phyloP scores from a whole-genome alignment of 371 early-diverging fungal genomes.

The Lichtheimia corymbifera region DNA sequence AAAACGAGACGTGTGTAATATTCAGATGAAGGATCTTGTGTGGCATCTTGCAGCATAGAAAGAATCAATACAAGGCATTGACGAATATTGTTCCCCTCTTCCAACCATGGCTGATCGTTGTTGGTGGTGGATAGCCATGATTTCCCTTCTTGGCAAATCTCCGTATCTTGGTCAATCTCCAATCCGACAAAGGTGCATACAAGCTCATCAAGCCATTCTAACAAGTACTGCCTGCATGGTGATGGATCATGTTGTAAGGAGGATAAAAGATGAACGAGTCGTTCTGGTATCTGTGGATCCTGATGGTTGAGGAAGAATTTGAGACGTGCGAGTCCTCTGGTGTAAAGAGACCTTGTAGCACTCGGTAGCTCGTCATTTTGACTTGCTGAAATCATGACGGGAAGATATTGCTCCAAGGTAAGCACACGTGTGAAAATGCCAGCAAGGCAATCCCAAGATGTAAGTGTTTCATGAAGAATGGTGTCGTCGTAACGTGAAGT shows the following conservation, averaged over 20 bases:
- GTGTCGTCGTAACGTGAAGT: slow-evolving; percentile 7
- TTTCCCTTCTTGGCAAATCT: slow-evolving; percentile 1
- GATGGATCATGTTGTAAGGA: not conserved
- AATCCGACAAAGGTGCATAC: slow-evolving; percentile 35
- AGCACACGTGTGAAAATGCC: slow-evolving; percentile 27
- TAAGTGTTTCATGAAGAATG: slow-evolving; percentile 21
- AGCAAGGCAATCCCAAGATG: slow-evolving; percentile 38
- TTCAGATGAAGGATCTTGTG: not conserved
- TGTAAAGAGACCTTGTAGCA: not conserved
- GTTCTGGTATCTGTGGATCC: slow-evolving; percentile 24
- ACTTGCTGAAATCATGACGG: slow-evolving; percentile 2
- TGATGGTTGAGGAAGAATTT: slow-evolving; percentile 25
- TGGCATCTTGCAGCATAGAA: slow-evolving; percentile 4
- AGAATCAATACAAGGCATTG: slow-evolving; percentile 14
- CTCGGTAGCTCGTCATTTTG: not conserved
- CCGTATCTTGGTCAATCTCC: slow-evolving; percentile 23
- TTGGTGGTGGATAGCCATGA: not conserved
- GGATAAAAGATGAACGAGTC: not conserved
- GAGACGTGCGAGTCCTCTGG: slow-evolving; percentile 23
- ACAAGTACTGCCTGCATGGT: slow-evolving; percentile 1
- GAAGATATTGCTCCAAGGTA: slow-evolving; percentile 24
- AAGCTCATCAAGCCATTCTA: slow-evolving; percentile 41
- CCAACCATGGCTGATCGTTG: slow-evolving; percentile 30
- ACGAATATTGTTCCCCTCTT: slow-evolving; percentile 19
- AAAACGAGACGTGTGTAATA: slow-evolving; percentile 8